Conservation (phyloP, 108 stramenopile genomes). For the Pseudonitzschia multistriata region DNA sequence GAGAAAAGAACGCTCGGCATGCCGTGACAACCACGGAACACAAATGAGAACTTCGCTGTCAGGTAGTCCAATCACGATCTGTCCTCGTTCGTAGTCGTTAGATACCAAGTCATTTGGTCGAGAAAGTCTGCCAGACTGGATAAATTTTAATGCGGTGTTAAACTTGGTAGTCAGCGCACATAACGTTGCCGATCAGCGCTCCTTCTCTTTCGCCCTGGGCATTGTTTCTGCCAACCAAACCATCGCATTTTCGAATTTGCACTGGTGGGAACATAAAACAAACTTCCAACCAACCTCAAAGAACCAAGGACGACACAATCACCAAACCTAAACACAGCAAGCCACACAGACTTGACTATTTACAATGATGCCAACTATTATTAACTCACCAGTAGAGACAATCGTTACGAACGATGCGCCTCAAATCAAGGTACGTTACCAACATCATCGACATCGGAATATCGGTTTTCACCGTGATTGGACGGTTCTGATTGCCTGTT, state of each 20-base stretch:
- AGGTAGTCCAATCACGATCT: not conserved
- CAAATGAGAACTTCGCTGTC: slow-evolving; percentile 2
- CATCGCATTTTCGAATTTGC: not conserved
- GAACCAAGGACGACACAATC: not conserved
- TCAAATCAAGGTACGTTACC: slow-evolving; percentile 6
- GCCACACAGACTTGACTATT: not conserved
- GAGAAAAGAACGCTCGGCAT: not conserved
- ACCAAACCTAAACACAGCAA: not conserved
- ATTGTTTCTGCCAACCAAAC: not conserved
- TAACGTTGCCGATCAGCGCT: not conserved
- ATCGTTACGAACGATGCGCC: not conserved
- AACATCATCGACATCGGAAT: not conserved
- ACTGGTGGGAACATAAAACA: not conserved
- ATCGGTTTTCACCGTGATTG: not conserved
- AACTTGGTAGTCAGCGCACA: not conserved
- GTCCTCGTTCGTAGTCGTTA: too few species aligned
- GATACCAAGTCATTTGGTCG: slow-evolving; percentile 8
- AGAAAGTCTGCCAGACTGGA: not conserved
- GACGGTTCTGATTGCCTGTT: not conserved
- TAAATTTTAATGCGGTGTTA: not conserved
- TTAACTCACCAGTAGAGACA: not conserved
- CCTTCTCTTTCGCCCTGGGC: too few species aligned
- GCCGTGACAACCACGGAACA: not conserved
- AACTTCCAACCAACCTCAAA: not conserved
- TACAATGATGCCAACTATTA: not conserved